Conservation (phyloP, 257 asterid genomes). For the Solanum pinnatisectum region DNA sequence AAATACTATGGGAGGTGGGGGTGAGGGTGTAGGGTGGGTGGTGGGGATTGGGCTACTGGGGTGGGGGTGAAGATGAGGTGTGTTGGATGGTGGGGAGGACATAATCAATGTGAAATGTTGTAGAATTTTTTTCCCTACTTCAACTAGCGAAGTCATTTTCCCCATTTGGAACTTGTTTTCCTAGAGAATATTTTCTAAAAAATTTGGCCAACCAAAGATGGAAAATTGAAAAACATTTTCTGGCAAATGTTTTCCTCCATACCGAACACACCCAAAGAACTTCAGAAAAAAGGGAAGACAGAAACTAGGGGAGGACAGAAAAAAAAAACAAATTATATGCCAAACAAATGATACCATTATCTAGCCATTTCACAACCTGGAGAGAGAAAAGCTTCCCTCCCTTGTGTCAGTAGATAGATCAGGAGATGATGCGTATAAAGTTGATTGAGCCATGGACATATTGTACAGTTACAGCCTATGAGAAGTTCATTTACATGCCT, state of each 20-base stretch:
- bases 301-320: neutral
- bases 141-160: neutral
- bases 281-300: neutral
- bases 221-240: neutral
- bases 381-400: neutral
- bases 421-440: neutral
- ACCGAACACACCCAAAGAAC: neutral
- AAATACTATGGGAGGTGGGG: neutral
- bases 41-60: neutral
- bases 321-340: neutral
- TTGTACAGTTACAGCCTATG: neutral
- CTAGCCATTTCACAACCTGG: neutral
- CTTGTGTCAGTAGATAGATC: neutral
- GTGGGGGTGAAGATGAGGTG: neutral
- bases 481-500: neutral
- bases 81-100: neutral
- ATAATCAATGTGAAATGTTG: neutral
- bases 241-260: neutral
- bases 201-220: neutral
- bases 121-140: neutral
- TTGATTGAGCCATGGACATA: neutral
- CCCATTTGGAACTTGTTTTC: neutral
- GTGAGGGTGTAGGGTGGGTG: neutral
- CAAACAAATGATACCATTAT: neutral
- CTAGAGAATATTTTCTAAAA: neutral